phyloP scores from a whole-genome alignment of 1,284 basidiomycete genomes.

The Gomphus sp. region DNA sequence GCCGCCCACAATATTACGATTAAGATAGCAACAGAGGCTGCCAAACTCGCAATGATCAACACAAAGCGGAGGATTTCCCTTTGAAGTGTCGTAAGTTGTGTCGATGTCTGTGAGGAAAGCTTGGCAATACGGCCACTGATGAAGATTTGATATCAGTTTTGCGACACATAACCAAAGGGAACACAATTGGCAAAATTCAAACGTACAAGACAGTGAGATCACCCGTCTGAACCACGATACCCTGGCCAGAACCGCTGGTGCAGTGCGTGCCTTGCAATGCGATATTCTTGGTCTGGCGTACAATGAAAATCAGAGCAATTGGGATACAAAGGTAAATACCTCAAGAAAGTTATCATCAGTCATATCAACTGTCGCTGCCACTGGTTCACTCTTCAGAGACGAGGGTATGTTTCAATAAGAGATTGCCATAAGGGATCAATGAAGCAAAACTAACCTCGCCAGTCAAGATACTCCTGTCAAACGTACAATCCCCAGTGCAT shows the following conservation, averaged over 20 bases:
- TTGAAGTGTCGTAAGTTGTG: conserved; percentile 32
- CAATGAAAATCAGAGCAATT: neutral
- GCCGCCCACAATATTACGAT: conserved; percentile 51
- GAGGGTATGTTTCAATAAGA: neutral
- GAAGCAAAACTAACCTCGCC: conserved; percentile 29
- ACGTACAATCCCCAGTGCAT: conserved; percentile 45
- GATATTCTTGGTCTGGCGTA: conserved; percentile 41
- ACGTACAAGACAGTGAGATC: conserved; percentile 41
- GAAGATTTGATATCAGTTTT: neutral
- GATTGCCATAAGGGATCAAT: neutral
- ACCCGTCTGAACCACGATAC: conserved; percentile 46
- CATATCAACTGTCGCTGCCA: conserved; percentile 28
- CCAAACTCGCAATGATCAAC: conserved; percentile 31
- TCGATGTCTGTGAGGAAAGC: conserved; percentile 36
- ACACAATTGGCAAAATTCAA: neutral
- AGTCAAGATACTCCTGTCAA: conserved; percentile 54
- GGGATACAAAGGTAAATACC: neutral
- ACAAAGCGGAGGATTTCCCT: conserved; percentile 35
- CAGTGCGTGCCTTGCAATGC: conserved; percentile 56
- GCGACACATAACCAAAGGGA: neutral
- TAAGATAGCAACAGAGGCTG: conserved; percentile 34
- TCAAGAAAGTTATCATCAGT: conserved; percentile 36
- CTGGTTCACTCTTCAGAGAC: conserved; percentile 25
- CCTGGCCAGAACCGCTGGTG: conserved; percentile 43
- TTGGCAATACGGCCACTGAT: conserved; percentile 49